Evolutionary conservation across 2,329 filamentous ascomycete genomes (phyloP).

Genomic region (Mycosphaerella arachidis): DNA sequence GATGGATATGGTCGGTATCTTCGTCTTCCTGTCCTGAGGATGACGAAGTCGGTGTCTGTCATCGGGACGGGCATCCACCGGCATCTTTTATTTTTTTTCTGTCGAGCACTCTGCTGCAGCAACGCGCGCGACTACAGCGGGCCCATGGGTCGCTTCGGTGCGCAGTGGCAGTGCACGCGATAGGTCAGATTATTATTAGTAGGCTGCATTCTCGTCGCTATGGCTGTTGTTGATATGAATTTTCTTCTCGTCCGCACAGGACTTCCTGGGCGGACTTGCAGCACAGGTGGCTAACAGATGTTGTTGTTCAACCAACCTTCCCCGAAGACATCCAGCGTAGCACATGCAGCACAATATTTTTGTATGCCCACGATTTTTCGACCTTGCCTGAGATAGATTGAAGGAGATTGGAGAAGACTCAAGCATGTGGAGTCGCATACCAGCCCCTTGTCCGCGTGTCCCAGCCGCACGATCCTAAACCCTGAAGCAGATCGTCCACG

Average conservation of each 20-base stretch:
- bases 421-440: not conserved
- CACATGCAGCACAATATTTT: not conserved
- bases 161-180: not conserved
- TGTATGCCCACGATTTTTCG: not conserved
- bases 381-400: conserved; percentile 2
- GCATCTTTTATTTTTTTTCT: too few species aligned
- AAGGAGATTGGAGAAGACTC: not conserved
- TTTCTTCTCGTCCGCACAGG: not conserved
- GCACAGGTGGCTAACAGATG: not conserved
- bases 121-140: not conserved
- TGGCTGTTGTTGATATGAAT: not conserved
- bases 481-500: not conserved
- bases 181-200: not conserved
- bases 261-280: too few species aligned
- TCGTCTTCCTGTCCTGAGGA: too few species aligned
- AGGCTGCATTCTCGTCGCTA: not conserved
- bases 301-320: not conserved
- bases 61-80: too few species aligned
- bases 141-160: not conserved
- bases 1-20: too few species aligned
- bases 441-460: not conserved
- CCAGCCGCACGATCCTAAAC: not conserved
- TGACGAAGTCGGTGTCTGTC: too few species aligned
- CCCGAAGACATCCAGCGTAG: not conserved
- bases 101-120: not conserved